Evolutionary conservation across 1,139 yeast genomes (phyloP).

Genomic region (Hansenula sp.): DNA sequence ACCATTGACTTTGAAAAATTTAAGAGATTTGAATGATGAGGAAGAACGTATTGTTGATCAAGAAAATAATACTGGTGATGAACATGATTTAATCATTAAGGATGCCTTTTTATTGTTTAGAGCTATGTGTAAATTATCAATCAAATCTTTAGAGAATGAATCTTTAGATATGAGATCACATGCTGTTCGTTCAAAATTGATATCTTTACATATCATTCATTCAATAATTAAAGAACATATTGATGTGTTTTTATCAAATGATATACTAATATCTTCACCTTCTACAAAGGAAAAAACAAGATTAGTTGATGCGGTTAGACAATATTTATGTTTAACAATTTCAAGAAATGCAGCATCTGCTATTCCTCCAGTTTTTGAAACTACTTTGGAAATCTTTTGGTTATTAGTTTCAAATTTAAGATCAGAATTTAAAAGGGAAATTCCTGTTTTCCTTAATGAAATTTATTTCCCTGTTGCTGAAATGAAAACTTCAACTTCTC

Average conservation of each 20-base stretch:
- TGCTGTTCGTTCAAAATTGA: slow-evolving; percentile 83
- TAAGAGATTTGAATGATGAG: slow-evolving; percentile 53
- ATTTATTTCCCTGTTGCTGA: slow-evolving; percentile 93
- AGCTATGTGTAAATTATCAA: slow-evolving; percentile 90
- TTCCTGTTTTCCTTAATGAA: slow-evolving; percentile 90
- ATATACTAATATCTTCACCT: slow-evolving; percentile 54
- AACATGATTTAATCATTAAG: slow-evolving; percentile 67
- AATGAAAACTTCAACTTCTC: slow-evolving; percentile 84
- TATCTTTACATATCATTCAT: slow-evolving; percentile 85
- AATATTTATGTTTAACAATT: slow-evolving; percentile 74
- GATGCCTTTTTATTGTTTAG: slow-evolving; percentile 93
- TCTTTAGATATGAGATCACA: slow-evolving; percentile 83
- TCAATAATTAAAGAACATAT: slow-evolving; percentile 82
- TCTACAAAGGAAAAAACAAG: slow-evolving; percentile 56
- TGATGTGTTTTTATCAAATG: slow-evolving; percentile 68
- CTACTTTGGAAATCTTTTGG: slow-evolving; percentile 93
- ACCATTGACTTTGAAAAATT: slow-evolving; percentile 52
- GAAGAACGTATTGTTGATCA: slow-evolving; percentile 53
- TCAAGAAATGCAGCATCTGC: slow-evolving; percentile 94
- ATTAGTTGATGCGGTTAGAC: slow-evolving; percentile 77
- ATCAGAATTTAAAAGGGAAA: slow-evolving; percentile 83
- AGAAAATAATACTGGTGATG: slow-evolving; percentile 36
- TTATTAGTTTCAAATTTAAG: slow-evolving; percentile 76
- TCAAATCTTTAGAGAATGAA: slow-evolving; percentile 72
- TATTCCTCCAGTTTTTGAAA: slow-evolving; percentile 86